Conservation (phyloP, 2,329 filamentous ascomycete species). For the Arthroderma sp. region DNA sequence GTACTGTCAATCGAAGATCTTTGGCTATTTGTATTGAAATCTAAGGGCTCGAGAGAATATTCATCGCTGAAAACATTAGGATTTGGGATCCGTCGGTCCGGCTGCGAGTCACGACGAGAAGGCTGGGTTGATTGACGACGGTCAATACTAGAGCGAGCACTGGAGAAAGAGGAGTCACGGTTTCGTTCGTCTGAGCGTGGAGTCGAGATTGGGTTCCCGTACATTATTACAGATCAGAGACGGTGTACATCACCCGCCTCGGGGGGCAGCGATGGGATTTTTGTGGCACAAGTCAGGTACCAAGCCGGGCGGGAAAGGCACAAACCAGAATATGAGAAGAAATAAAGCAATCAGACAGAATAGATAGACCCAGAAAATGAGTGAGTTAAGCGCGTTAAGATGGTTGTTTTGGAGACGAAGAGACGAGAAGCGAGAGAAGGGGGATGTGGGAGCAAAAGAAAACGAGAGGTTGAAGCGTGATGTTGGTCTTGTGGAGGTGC, state of each 20-base stretch:
- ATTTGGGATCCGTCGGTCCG: slow-evolving; percentile 15
- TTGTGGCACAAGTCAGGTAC: too few relatives aligned
- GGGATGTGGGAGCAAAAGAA: too few relatives aligned
- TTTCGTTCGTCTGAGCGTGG: neutral
- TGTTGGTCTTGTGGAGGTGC: too few relatives aligned
- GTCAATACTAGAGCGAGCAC: neutral
- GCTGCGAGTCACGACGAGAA: too few relatives aligned
- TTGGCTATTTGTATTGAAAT: slow-evolving; percentile 6
- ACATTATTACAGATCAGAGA: neutral
- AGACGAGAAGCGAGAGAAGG: too few relatives aligned
- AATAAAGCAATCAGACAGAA: too few relatives aligned
- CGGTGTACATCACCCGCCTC: slow-evolving; percentile 1
- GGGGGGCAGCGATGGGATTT: slow-evolving; percentile 1
- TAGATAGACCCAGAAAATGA: too few relatives aligned
- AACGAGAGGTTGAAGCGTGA: too few relatives aligned
- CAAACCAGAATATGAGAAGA: too few relatives aligned
- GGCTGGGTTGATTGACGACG: neutral
- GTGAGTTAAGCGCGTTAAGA: too few relatives aligned
- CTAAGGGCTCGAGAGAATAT: slow-evolving; percentile 31
- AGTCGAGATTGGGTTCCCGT: neutral
- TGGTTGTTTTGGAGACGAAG: too few relatives aligned
- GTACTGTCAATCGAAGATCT: slow-evolving; percentile 7
- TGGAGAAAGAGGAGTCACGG: neutral
- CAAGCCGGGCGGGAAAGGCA: too few relatives aligned
- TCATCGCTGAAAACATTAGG: slow-evolving; percentile 38